A percentile compares a stretch with the other conserved stretches of the same genome.
Evolutionary conservation across 768 basidiomycete species (phyloP).

Genomic region (Rhodotorula diobovata): DNA sequence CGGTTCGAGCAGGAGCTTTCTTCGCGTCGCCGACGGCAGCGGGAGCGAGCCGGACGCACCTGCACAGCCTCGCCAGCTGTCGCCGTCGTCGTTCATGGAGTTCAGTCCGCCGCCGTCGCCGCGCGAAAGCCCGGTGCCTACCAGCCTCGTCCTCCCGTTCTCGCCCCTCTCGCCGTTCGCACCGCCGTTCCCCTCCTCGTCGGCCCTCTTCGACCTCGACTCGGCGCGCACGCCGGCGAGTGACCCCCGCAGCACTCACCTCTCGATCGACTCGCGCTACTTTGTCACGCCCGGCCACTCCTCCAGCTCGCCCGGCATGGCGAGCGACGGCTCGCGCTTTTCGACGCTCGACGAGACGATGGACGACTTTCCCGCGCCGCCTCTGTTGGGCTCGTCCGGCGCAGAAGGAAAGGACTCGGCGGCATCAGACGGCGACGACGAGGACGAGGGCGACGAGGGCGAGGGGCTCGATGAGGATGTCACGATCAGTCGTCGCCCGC

Average conservation of each 20-base stretch:
- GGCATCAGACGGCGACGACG: slow-evolving; percentile 15
- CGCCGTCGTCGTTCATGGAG: slow-evolving; percentile 14
- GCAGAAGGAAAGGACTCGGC: not conserved
- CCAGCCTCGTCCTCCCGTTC: not conserved
- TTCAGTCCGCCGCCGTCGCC: not conserved
- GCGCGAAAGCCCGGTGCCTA: not conserved
- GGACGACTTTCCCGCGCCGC: slow-evolving; percentile 18
- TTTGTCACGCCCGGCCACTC: slow-evolving; percentile 1
- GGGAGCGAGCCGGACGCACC: not conserved
- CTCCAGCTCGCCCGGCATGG: not conserved
- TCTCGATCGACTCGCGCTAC: slow-evolving; percentile 5
- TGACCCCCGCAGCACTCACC: not conserved
- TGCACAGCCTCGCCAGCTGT: not conserved
- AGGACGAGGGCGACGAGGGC: not conserved
- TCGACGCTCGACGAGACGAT: not conserved
- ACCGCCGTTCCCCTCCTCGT: not conserved
- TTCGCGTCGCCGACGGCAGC: not conserved
- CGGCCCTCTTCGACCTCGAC: not conserved
- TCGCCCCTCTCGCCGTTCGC: not conserved
- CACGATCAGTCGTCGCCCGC: not conserved
- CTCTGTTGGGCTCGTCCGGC: not conserved
- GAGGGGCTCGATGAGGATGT: not conserved
- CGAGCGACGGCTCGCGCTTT: not conserved
- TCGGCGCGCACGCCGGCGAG: not conserved
- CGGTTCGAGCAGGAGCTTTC: slow-evolving; percentile 8